These are phyloP conservation scores for Dactylellina sp. DNA, from an alignment of 2,329 filamentous ascomycete genomes.

Conservation along the genomic window DNA sequence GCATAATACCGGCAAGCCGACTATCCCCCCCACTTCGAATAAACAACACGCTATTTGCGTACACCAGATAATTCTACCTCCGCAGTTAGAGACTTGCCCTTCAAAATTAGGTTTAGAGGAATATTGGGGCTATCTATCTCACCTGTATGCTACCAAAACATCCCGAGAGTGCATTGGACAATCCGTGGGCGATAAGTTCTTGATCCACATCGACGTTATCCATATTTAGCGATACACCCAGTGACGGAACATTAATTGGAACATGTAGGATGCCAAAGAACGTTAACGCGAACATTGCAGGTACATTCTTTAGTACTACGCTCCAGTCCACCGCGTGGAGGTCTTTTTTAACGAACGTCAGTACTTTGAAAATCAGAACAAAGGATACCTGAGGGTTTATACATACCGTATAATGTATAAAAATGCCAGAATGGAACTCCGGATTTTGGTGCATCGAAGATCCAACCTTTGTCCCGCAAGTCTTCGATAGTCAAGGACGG, in stretches of 20 bases:
- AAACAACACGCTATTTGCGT: conserved; percentile 97
- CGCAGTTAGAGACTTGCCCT: conserved; percentile 59
- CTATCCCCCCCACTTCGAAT: conserved; percentile 91
- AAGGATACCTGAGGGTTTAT: background rate
- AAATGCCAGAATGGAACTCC: conserved; percentile 97
- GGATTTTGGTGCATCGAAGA: conserved; percentile 85
- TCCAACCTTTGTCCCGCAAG: conserved; percentile 83
- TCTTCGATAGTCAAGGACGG: conserved; percentile 75
- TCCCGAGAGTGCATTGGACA: conserved; percentile 92
- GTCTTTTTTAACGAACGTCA: conserved; percentile 67
- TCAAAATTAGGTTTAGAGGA: background rate
- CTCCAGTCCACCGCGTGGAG: conserved; percentile 84
- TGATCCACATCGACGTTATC: conserved; percentile 91
- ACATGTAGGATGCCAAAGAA: conserved; percentile 98
- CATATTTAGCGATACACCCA: conserved; percentile 89
- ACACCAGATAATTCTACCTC: conserved; percentile 91
- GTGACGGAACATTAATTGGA: conserved; percentile 94
- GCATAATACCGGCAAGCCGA: conserved; percentile 84
- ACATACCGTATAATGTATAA: conserved; percentile 90
- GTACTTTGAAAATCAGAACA: background rate
- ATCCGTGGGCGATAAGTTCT: conserved; percentile 90
- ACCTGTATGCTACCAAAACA: conserved; percentile 84
- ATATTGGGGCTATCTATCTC: conserved; percentile 43
- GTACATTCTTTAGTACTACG: conserved; percentile 84
- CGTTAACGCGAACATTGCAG: conserved; percentile 94